Evolutionary conservation across 352 stramenopile species (phyloP).

Genomic region (Phytophthora pisi): DNA sequence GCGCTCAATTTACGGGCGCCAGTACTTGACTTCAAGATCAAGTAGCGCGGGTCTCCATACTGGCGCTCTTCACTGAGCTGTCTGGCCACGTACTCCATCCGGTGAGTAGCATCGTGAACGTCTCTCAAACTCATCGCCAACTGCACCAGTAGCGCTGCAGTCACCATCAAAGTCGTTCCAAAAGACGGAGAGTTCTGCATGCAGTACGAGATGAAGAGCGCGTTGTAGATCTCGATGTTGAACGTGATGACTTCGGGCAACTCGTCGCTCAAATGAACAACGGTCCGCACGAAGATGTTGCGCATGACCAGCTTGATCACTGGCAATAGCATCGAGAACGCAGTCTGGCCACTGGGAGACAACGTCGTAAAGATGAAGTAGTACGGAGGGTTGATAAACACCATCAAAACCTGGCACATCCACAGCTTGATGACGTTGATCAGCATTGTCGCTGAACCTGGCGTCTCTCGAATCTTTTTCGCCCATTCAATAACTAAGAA

Average conservation of each 20-base stretch:
- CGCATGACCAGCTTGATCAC: constrained; percentile 26
- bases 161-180: constrained; percentile 17
- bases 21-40: constrained; percentile 10
- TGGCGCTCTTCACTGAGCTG: constrained; percentile 9
- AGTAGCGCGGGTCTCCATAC: constrained; percentile 2
- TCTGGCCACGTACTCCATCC: constrained; percentile 2
- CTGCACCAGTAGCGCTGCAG: constrained; percentile 14
- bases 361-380: constrained; percentile 29
- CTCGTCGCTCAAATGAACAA: constrained; percentile 30
- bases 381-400: constrained; percentile 31
- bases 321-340: constrained; percentile 27
- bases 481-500: constrained; percentile 17
- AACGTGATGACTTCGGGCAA: constrained; percentile 29
- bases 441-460: constrained; percentile 8
- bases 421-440: constrained; percentile 24
- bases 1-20: constrained; percentile 8
- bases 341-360: constrained; percentile 1
- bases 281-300: constrained; percentile 18
- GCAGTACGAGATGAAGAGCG: constrained; percentile 36
- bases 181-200: constrained; percentile 36
- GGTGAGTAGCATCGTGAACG: constrained; percentile 7
- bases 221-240: constrained; percentile 35
- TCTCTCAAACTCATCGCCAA: constrained; percentile 23
- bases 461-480: constrained; percentile 16
- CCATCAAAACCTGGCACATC: constrained; percentile 24